phyloP scores from a whole-genome alignment of 495 filamentous ascomycete genomes.

The Penicillium bovifimosum region DNA sequence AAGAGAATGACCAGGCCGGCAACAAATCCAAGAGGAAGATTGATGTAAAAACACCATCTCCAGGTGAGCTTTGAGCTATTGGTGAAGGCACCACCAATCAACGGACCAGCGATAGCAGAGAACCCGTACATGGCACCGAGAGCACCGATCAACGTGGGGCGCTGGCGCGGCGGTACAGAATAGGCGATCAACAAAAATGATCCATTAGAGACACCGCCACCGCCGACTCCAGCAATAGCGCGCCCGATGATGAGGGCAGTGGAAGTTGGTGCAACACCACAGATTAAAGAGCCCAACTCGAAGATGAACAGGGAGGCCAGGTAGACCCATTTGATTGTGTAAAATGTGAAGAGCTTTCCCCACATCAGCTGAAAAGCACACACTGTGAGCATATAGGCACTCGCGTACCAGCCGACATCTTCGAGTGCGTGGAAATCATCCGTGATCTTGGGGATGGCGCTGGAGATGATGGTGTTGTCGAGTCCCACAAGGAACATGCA shows the following conservation, averaged over 20 bases:
- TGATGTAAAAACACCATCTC: background rate
- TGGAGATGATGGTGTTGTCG: background rate
- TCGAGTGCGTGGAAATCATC: background rate
- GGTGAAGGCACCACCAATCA: background rate
- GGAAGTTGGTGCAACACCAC: background rate
- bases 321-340: background rate
- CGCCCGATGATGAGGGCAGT: background rate
- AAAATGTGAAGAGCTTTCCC: background rate
- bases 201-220: background rate
- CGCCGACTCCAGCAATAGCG: background rate
- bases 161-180: background rate
- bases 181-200: background rate
- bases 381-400: background rate
- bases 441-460: background rate
- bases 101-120: background rate
- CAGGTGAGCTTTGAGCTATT: background rate
- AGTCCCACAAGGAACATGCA: background rate
- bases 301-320: background rate
- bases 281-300: background rate
- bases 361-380: background rate
- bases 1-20: background rate
- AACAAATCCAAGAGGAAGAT: background rate
- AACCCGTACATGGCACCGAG: background rate
- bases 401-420: background rate
- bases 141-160: background rate